Evolutionary conservation across 345 rosid genomes (phyloP), one percentile per base, ranked within the genome.

Genomic region (Brassica rapa): DNA sequence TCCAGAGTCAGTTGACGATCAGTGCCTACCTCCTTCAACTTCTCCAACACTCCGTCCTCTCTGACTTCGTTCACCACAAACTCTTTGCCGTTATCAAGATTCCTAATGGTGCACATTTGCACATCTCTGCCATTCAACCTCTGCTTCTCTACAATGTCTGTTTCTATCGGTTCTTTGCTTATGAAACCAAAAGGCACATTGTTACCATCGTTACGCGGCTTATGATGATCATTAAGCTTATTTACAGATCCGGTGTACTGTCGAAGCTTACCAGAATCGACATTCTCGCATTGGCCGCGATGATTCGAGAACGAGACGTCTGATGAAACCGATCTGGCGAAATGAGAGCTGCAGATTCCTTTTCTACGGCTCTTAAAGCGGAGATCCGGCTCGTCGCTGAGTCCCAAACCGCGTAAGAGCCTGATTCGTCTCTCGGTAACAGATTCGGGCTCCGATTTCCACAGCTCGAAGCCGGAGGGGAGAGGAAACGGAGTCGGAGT

Each of bases 1-100:
- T 94, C 98, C 51, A 94, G 73, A 8, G 98, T 94, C 88, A 92
- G 82, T 64, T 91, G 97, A 73, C 92, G 85, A 51, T 90, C 95
- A 0, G 98, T 94, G 25, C 89, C 97, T 2, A 94, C 93, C 80
- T 94, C 98, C 83, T 87, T 92, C 73, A 94, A 84, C 85, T 86
- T 89, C 70, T 94, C 88, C 87, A 89, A 86, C 71, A 73, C 77
- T 68, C 98, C 97, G 71, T 90, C 94, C 79, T 90, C 94, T 81
- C 85, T 83, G 39, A 89, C 79, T 85, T 94, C 98, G 61, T 94
- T 91, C 69, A 92, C 93, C 49, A 94, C 90, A 83, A 94, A 91
- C 85, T 89, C 90, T 74, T 86, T 85, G 24, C 98, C 98, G 61
- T 88, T 88, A 83, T 92, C 98, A 61, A 94, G 90, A 82, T 92